phyloP scores from a whole-genome alignment of 345 rosid genomes.

The Hibiscus mutabilis region DNA sequence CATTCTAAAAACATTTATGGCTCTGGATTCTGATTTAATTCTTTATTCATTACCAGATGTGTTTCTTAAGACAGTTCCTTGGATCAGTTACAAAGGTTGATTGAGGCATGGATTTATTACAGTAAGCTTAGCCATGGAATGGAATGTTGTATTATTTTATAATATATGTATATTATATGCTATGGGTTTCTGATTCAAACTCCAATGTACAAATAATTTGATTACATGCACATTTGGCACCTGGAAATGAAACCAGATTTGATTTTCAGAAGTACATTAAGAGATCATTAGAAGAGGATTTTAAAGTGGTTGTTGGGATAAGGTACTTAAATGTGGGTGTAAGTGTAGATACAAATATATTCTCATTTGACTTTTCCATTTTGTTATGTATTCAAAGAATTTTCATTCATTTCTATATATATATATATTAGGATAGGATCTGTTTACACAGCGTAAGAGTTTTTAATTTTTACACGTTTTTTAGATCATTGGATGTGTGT shows the following conservation, averaged over 20 bases:
- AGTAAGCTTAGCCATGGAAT: conserved; percentile 30
- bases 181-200: neutral
- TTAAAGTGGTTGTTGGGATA: conserved; percentile 82
- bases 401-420: too few relatives aligned
- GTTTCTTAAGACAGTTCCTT: conserved; percentile 91
- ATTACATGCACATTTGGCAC: conserved; percentile 84
- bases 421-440: too few relatives aligned
- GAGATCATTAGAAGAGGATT: conserved; percentile 85
- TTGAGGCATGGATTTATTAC: conserved; percentile 85
- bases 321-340: conserved; percentile 27
- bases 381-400: too few relatives aligned
- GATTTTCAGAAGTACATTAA: conserved; percentile 77
- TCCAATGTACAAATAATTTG: neutral
- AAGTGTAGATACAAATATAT: too few relatives aligned
- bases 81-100: conserved; percentile 83
- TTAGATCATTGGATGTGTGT: too few relatives aligned
- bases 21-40: neutral
- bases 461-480: too few relatives aligned
- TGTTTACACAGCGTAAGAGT: too few relatives aligned
- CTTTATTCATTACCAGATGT: conserved; percentile 37
- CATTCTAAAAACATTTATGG: neutral
- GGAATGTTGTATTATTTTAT: neutral
- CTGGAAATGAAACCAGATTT: conserved; percentile 57
- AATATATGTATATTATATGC: neutral
- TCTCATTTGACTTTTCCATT: too few relatives aligned